Conservation (phyloP, 2,329 filamentous ascomycete genomes). For the Aureobasidium musti region DNA sequence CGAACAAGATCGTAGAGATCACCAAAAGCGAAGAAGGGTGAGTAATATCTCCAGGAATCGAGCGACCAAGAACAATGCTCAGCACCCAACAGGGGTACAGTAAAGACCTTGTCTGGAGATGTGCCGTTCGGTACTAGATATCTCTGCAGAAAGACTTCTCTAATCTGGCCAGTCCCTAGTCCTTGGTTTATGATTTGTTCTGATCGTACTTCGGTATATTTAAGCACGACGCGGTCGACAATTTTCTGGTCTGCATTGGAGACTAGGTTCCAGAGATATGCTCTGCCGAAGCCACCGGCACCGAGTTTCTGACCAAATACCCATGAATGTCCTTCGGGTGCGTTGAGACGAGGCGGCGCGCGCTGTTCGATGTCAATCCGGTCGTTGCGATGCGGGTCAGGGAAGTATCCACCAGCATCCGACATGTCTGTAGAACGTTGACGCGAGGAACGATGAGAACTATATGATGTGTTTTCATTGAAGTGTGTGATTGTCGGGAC, state of each 20-base stretch:
- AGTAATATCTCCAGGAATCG: slow-evolving; percentile 12
- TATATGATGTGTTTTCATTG: not conserved
- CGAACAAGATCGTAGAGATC: not conserved
- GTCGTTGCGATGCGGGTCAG: not conserved
- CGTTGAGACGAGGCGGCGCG: not conserved
- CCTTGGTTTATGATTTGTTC: not conserved
- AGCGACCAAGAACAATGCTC: slow-evolving; percentile 21
- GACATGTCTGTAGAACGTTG: not conserved
- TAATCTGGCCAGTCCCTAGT: not conserved
- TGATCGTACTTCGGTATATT: not conserved
- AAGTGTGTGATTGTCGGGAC: too few species aligned
- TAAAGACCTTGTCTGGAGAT: not conserved
- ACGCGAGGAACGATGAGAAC: not conserved
- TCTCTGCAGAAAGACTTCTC: slow-evolving; percentile 4
- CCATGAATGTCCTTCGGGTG: slow-evolving; percentile 7
- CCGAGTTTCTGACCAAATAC: not conserved
- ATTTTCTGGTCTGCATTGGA: not conserved
- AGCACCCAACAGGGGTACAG: slow-evolving; percentile 7
- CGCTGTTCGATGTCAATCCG: not conserved
- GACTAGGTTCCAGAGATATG: slow-evolving; percentile 25
- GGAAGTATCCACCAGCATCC: not conserved
- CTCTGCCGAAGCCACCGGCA: not conserved
- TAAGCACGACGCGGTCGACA: slow-evolving; percentile 4
- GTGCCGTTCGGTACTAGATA: not conserved
- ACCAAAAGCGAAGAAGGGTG: slow-evolving; percentile 5